Conservation (phyloP, 495 filamentous ascomycete species). For the Rhizodiscina lignyota region DNA sequence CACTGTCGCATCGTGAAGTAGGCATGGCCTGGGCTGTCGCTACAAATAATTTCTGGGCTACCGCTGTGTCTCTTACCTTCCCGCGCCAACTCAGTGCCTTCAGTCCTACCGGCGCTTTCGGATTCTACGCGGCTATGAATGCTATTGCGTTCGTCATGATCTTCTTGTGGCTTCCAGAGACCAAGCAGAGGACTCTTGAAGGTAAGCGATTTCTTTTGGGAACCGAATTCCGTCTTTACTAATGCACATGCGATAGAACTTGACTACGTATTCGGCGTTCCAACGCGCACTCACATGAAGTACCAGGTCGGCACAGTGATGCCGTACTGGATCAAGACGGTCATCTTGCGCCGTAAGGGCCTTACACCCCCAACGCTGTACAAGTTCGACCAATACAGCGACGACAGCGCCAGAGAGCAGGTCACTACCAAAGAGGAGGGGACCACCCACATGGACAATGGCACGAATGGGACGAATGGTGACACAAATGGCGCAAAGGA, state of each 20-base stretch:
- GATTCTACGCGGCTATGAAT: slow-evolving; percentile 52
- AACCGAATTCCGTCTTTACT: too few relatives aligned
- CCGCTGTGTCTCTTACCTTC: slow-evolving; percentile 18
- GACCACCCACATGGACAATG: too few relatives aligned
- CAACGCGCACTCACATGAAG: slow-evolving; percentile 13
- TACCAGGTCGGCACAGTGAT: slow-evolving; percentile 38
- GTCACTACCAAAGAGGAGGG: too few relatives aligned
- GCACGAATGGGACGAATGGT: too few relatives aligned
- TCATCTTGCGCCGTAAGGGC: slow-evolving; percentile 38
- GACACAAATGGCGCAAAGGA: too few relatives aligned
- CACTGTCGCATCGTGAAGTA: slow-evolving; percentile 18
- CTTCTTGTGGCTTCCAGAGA: slow-evolving; percentile 62
- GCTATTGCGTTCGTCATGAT: slow-evolving; percentile 51
- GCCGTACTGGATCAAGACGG: slow-evolving; percentile 54
- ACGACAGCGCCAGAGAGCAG: too few relatives aligned
- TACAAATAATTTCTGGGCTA: slow-evolving; percentile 17
- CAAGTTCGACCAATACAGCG: too few relatives aligned
- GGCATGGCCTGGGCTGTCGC: slow-evolving; percentile 21
- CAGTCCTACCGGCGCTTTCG: slow-evolving; percentile 21
- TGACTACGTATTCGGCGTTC: slow-evolving; percentile 20
- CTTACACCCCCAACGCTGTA: slow-evolving; percentile 47
- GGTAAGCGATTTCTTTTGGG: too few relatives aligned
- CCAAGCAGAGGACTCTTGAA: slow-evolving; percentile 61
- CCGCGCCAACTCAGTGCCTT: slow-evolving; percentile 14
- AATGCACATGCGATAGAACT: too few relatives aligned